phyloP scores from a whole-genome alignment of 768 basidiomycete species.

The Dioszegia aurantiaca region DNA sequence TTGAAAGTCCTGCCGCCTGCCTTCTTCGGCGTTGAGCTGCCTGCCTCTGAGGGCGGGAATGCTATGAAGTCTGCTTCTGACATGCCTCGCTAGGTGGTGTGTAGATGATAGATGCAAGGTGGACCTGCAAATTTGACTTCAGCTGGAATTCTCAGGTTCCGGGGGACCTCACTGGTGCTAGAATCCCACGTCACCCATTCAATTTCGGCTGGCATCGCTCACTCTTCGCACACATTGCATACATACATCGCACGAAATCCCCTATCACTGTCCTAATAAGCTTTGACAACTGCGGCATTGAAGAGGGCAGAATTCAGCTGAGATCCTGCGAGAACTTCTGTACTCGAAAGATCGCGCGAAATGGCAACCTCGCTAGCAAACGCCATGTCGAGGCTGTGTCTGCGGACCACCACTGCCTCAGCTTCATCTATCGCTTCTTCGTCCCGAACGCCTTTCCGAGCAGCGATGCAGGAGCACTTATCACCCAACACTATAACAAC shows the following conservation, averaged over 20 bases:
- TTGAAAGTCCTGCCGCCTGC: slow-evolving; percentile 14
- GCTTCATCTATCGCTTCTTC: slow-evolving; percentile 29
- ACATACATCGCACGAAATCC: no score
- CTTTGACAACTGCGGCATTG: not conserved
- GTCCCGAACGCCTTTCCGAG: slow-evolving; percentile 21
- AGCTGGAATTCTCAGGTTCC: not conserved
- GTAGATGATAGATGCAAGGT: not conserved
- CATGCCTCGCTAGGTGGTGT: slow-evolving; percentile 10
- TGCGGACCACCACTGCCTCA: slow-evolving; percentile 15
- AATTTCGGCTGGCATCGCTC: not conserved
- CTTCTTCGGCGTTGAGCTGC: slow-evolving; percentile 12
- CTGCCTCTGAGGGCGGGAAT: slow-evolving; percentile 14
- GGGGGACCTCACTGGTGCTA: not conserved
- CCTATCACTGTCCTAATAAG: no score
- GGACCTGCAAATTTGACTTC: not conserved
- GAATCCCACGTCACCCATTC: no score
- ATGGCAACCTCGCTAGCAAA: slow-evolving; percentile 9
- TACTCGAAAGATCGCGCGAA: not conserved
- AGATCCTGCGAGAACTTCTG: not conserved
- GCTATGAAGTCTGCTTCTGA: slow-evolving; percentile 24
- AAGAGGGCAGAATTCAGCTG: no score
- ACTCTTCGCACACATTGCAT: not conserved
- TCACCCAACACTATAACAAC: not conserved
- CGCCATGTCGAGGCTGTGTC: slow-evolving; percentile 20
- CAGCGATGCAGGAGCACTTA: not conserved